phyloP scores from a whole-genome alignment of 352 stramenopile genomes.

The Globisporangium barbulae region DNA sequence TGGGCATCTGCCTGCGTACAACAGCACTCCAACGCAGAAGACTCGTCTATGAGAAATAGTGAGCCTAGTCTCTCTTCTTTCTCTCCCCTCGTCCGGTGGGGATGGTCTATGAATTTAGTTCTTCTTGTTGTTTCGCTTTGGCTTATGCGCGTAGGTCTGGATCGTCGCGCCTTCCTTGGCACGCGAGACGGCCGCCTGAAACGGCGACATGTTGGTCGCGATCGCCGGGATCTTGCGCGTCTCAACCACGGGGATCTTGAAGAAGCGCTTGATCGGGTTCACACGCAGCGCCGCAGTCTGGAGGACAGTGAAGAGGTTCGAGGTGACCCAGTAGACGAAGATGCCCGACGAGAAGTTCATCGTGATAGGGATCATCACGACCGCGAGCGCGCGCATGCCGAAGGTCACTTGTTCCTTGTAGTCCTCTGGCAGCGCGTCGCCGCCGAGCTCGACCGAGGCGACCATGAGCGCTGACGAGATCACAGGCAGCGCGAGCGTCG shows the following conservation, averaged over 20 bases:
- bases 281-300: constrained; percentile 63
- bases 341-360: constrained; percentile 86
- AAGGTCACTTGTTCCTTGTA: constrained; percentile 77
- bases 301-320: constrained; percentile 71
- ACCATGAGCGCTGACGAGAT: constrained; percentile 80
- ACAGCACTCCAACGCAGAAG: background rate
- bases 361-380: constrained; percentile 71
- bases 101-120: constrained; percentile 27
- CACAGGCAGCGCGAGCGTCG: constrained; percentile 70
- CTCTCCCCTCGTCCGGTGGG: background rate
- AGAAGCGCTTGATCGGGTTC: constrained; percentile 43
- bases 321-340: constrained; percentile 87
- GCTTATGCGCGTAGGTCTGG: constrained; percentile 69
- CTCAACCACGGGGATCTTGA: constrained; percentile 49
- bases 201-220: constrained; percentile 46
- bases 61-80: background rate
- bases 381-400: constrained; percentile 68
- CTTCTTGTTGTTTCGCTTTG: constrained; percentile 37
- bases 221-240: constrained; percentile 37
- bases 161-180: constrained; percentile 67
- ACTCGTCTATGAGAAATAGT: constrained; percentile 6
- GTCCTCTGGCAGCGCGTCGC: constrained; percentile 53
- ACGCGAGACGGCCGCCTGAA: constrained; percentile 65
- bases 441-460: constrained; percentile 69
- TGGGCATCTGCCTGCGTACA: background rate